A percentile compares a stretch with the other conserved stretches of the same genome.
Evolutionary conservation across 139 green algal genomes (phyloP).

Genomic region (Micractinium sp.): DNA sequence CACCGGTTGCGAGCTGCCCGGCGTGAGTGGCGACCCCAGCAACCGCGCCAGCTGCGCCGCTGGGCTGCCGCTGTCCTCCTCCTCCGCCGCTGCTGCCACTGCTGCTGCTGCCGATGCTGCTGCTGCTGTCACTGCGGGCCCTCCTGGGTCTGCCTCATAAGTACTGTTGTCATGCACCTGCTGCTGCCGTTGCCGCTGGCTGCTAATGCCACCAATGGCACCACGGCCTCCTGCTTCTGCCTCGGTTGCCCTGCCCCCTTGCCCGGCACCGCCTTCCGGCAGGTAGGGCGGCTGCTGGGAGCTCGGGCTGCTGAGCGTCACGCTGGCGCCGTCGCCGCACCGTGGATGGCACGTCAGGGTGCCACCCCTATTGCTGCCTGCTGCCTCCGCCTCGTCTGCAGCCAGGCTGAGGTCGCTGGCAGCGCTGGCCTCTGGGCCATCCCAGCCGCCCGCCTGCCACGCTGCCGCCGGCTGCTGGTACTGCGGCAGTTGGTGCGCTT

Average conservation of each 20-base stretch:
- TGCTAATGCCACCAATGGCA: not conserved
- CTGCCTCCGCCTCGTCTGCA: not conserved
- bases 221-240: not conserved
- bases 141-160: not conserved
- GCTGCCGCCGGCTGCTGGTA: not conserved
- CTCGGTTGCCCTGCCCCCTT: not conserved
- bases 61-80: not conserved
- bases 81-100: not conserved
- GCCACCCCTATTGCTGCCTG: not conserved
- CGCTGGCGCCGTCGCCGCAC: not conserved
- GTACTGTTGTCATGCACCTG: not conserved
- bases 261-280: no score
- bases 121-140: not conserved
- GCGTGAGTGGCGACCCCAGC: conserved; percentile 18
- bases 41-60: conserved; percentile 12
- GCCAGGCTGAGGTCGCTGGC: conserved; percentile 1
- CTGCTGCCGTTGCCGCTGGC: not conserved
- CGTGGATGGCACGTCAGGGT: not conserved
- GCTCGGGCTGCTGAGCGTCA: conserved; percentile 1
- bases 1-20: not conserved
- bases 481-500: not conserved
- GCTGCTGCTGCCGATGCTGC: not conserved
- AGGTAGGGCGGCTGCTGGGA: not conserved
- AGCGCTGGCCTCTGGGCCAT: not conserved
- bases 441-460: not conserved